phyloP scores from a whole-genome alignment of 2,329 filamentous ascomycete species.

The Aspergillus oerlinghausenensis region DNA sequence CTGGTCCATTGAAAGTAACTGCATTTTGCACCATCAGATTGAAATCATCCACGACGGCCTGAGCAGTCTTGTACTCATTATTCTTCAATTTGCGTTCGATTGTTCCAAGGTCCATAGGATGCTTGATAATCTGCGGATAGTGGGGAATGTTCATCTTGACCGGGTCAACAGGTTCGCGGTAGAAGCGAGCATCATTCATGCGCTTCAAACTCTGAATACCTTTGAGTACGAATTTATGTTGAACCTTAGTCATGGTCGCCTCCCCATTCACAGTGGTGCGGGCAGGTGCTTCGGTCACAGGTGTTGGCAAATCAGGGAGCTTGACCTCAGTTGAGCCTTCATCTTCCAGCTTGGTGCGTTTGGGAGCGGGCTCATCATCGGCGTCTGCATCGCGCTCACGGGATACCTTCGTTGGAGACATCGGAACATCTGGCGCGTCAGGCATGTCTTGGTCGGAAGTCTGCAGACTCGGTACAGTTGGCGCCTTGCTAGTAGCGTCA shows the following conservation, averaged over 20 bases:
- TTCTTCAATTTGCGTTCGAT: constrained; percentile 78
- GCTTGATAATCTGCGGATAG: constrained; percentile 66
- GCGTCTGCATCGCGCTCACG: constrained; percentile 74
- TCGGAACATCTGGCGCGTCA: constrained; percentile 52
- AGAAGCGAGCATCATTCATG: constrained; percentile 72
- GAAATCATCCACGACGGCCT: constrained; percentile 70
- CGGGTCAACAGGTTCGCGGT: constrained; percentile 71
- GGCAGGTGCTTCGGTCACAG: constrained; percentile 23
- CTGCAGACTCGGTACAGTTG: constrained; percentile 18
- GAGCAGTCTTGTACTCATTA: constrained; percentile 63
- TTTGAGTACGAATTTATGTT: constrained; percentile 40
- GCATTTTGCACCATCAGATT: constrained; percentile 75
- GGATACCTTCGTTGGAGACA: constrained; percentile 56
- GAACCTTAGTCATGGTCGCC: constrained; percentile 36
- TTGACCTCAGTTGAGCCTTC: constrained; percentile 44
- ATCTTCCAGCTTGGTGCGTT: constrained; percentile 71
- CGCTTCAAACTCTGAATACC: constrained; percentile 62
- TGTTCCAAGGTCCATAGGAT: constrained; percentile 78
- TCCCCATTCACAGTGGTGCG: constrained; percentile 12
- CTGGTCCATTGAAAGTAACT: constrained; percentile 72
- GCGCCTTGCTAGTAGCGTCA: constrained; percentile 13
- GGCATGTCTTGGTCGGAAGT: constrained; percentile 48
- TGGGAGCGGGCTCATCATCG: constrained; percentile 62
- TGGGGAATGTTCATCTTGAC: constrained; percentile 71
- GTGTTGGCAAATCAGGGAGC: constrained; percentile 39